Percentiles rank a stretch among this genome's conserved stretches.
Conservation (phyloP, 2,329 filamentous ascomycete genomes). For the Verticillium tricorpus region DNA sequence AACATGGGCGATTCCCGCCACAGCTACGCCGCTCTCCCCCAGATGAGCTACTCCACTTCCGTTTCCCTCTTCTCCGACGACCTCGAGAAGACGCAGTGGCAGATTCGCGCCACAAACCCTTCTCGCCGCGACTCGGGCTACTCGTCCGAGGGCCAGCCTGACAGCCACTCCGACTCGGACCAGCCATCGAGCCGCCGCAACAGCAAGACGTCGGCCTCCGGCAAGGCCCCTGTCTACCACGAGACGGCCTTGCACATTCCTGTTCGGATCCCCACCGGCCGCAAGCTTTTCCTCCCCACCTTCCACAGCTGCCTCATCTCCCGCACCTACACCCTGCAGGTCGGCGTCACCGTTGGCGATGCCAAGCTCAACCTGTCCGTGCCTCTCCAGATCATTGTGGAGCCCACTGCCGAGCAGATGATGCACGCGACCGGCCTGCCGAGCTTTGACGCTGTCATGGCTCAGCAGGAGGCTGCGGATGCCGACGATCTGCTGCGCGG, state of each 20-base stretch:
- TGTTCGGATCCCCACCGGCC: constrained; percentile 39
- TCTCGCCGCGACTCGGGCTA: constrained; percentile 51
- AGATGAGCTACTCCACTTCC: constrained; percentile 42
- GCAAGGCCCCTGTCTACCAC: constrained; percentile 28
- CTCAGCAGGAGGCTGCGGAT: constrained; percentile 34
- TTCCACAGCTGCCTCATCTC: constrained; percentile 56
- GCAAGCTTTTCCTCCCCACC: constrained; percentile 49
- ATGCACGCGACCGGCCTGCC: constrained; percentile 33
- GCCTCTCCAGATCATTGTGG: constrained; percentile 48
- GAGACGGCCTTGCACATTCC: constrained; percentile 41
- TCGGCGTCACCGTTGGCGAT: constrained; percentile 37
- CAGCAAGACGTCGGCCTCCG: constrained; percentile 10
- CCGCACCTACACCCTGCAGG: constrained; percentile 48
- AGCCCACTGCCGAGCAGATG: constrained; percentile 21
- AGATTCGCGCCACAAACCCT: constrained; percentile 23
- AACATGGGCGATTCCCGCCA: constrained; percentile 43
- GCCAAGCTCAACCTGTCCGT: constrained; percentile 39
- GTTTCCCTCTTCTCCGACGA: constrained; percentile 24
- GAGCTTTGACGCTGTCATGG: constrained; percentile 44
- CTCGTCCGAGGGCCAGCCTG: constrained; percentile 34
- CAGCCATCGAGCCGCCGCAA: constrained; percentile 10
- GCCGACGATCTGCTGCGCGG: constrained; percentile 38
- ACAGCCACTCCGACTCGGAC: constrained; percentile 29
- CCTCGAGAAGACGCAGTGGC: constrained; percentile 34
- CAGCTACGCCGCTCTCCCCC: constrained; percentile 24